These are phyloP conservation scores for Protomyces lactucae-debilis DNA, from an alignment of 1,139 yeast species.

Conservation along the genomic window DNA sequence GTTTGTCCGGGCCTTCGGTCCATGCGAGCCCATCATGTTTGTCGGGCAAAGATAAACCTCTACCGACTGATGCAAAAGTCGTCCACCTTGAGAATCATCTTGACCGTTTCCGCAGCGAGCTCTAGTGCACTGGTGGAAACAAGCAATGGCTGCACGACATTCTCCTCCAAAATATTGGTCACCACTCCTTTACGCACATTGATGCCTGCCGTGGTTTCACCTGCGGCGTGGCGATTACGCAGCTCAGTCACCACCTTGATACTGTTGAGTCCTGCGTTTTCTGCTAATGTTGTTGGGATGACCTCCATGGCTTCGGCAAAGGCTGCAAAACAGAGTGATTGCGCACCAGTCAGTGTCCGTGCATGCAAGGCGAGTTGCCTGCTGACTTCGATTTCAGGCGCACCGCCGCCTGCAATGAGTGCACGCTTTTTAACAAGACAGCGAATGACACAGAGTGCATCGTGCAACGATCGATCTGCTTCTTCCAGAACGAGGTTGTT, in stretches of 20 bases:
- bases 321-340: slow-evolving; percentile 91
- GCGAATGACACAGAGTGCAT: slow-evolving; percentile 92
- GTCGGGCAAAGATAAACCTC: not conserved
- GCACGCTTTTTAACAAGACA: slow-evolving; percentile 93
- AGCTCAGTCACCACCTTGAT: slow-evolving; percentile 92
- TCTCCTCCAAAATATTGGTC: slow-evolving; percentile 85
- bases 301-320: slow-evolving; percentile 94
- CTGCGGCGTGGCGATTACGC: slow-evolving; percentile 84
- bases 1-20: not conserved
- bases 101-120: slow-evolving; percentile 92
- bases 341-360: slow-evolving; percentile 75
- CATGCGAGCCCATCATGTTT: not conserved
- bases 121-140: slow-evolving; percentile 92
- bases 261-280: slow-evolving; percentile 94
- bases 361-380: slow-evolving; percentile 75
- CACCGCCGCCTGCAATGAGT: slow-evolving; percentile 97
- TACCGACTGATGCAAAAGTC: slow-evolving; percentile 82
- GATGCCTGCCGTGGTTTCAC: slow-evolving; percentile 92
- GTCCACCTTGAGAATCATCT: slow-evolving; percentile 90
- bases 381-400: slow-evolving; percentile 94
- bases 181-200: slow-evolving; percentile 93
- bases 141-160: slow-evolving; percentile 91
- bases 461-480: slow-evolving; percentile 94
- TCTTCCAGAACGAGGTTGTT: slow-evolving; percentile 85
- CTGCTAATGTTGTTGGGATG: slow-evolving; percentile 94